phyloP scores from a whole-genome alignment of 2,329 filamentous ascomycete genomes.

The Pestalotiopsis sp. region DNA sequence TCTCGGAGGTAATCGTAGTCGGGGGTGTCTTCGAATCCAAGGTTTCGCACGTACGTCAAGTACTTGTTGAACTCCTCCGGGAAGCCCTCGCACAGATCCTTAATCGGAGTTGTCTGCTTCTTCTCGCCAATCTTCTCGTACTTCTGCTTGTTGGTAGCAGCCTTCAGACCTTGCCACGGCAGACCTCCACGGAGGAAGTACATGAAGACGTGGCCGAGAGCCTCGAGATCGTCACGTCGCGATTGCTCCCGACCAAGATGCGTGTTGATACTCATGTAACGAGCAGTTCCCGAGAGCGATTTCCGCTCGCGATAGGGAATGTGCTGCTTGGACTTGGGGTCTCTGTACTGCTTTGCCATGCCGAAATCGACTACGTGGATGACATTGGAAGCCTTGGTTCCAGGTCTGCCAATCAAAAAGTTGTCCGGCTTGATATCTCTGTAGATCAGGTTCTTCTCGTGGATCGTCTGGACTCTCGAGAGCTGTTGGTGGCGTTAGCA shows the following conservation, averaged over 20 bases:
- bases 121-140: constrained; percentile 99
- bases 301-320: constrained; percentile 97
- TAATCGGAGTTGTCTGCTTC: constrained; percentile 97
- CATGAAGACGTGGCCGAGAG: constrained; percentile 75
- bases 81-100: constrained; percentile 95
- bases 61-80: constrained; percentile 98
- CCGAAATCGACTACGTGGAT: constrained; percentile 99
- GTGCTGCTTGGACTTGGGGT: constrained; percentile 98
- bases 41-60: constrained; percentile 92
- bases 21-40: constrained; percentile 96
- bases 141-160: constrained; percentile 87
- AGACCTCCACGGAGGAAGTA: constrained; percentile 73
- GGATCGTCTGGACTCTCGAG: constrained; percentile 88
- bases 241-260: constrained; percentile 96
- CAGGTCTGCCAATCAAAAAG: constrained; percentile 92
- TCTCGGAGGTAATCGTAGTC: constrained; percentile 98
- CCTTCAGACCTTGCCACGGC: constrained; percentile 74
- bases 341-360: constrained; percentile 99
- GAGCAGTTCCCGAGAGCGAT: constrained; percentile 91
- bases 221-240: constrained; percentile 92
- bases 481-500: constrained; percentile 54
- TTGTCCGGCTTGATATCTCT: constrained; percentile 99
- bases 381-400: constrained; percentile 93
- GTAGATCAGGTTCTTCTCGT: constrained; percentile 99
- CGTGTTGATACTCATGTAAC: constrained; percentile 99